Evolutionary conservation across 768 basidiomycete species (phyloP).

Genomic region (Boletus subparvulus): DNA sequence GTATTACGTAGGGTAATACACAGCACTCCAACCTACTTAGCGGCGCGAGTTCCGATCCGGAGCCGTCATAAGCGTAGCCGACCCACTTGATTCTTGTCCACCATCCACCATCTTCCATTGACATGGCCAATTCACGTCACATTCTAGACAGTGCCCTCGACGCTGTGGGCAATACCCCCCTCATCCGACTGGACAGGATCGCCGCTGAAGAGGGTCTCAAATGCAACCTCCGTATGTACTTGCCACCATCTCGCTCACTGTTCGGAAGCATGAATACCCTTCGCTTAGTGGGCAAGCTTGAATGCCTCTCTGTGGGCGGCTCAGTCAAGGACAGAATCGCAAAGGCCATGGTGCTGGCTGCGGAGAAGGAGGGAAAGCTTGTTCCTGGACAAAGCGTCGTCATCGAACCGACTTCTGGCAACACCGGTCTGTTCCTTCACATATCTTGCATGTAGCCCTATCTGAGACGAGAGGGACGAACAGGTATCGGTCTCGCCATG

Average conservation of each 20-base stretch:
- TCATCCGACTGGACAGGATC: conserved; percentile 82
- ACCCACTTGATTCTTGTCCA: background rate
- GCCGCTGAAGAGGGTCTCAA: conserved; percentile 70
- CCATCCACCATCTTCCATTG: background rate
- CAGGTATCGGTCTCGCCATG: conserved; percentile 92
- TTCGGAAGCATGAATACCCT: background rate
- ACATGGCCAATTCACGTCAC: conserved; percentile 36
- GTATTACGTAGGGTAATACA: too few species aligned
- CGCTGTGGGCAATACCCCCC: conserved; percentile 88
- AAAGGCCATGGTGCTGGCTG: conserved; percentile 94
- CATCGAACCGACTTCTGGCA: conserved; percentile 94
- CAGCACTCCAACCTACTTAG: too few species aligned
- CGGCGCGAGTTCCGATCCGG: conserved; percentile 8
- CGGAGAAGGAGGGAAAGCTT: conserved; percentile 83
- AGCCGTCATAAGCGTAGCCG: background rate
- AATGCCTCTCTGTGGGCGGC: conserved; percentile 88
- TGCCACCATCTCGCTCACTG: background rate
- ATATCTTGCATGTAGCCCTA: background rate
- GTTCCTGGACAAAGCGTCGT: conserved; percentile 86
- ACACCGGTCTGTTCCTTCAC: conserved; percentile 66
- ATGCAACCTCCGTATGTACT: conserved; percentile 82
- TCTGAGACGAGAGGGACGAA: background rate
- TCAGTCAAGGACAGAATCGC: conserved; percentile 97
- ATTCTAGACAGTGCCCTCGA: conserved; percentile 80
- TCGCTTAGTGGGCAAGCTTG: conserved; percentile 79